A percentile compares a stretch with the other conserved stretches of the same genome.
Conservation (phyloP, 129 eudicot genomes). For the Chrysanthemum lavandulifolium region DNA sequence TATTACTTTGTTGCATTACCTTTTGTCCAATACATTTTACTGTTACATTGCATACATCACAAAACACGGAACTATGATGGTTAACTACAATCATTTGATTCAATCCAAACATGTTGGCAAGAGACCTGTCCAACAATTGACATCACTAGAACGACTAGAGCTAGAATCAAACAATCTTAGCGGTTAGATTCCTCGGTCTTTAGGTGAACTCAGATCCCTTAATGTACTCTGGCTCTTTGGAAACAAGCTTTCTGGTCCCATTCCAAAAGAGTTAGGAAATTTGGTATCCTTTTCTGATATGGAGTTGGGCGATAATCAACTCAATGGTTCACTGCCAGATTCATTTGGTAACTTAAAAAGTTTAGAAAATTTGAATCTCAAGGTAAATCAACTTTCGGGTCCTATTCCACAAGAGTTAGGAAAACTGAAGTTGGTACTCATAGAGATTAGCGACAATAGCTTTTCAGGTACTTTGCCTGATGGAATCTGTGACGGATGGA, state of each 20-base stretch:
- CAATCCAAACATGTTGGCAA: no score
- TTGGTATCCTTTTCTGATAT: not conserved
- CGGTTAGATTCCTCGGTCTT: constrained; percentile 21
- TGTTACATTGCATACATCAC: no score
- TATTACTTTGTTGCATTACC: no score
- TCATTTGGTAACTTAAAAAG: not conserved
- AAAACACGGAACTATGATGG: no score
- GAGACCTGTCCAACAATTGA: no score
- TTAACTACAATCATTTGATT: no score
- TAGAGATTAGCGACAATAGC: no score
- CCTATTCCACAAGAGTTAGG: not conserved
- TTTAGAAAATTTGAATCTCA: not conserved
- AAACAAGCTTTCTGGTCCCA: constrained; percentile 13
- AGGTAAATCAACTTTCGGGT: not conserved
- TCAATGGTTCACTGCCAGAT: not conserved
- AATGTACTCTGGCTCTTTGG: not conserved
- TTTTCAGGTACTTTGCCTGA: no score
- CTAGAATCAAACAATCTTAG: not conserved
- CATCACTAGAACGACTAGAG: not conserved
- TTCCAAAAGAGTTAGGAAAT: not conserved
- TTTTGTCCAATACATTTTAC: no score
- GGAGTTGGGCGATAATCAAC: not conserved
- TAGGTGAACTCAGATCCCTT: constrained; percentile 12
- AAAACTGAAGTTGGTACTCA: no score
- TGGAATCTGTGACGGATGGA: no score